These are phyloP conservation scores for Thraustotheca clavata DNA, from an alignment of 352 stramenopile species.

Conservation along the genomic window DNA sequence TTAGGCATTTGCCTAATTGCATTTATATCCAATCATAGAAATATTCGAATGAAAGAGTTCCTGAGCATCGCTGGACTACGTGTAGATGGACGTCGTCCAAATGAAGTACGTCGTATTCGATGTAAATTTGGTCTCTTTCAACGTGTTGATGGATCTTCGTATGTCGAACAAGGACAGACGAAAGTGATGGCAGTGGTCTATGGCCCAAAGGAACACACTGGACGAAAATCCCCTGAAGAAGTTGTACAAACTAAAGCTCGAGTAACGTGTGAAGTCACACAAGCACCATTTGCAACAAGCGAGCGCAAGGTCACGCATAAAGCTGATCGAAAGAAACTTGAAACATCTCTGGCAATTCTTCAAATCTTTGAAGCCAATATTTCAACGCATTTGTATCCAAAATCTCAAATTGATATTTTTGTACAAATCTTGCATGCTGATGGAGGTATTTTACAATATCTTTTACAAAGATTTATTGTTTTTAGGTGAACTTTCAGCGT, in stretches of 20 bases:
- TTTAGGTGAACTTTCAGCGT: slow-evolving; percentile 58
- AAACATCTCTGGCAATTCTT: slow-evolving; percentile 84
- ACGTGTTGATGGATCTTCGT: slow-evolving; percentile 79
- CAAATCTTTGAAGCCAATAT: slow-evolving; percentile 89
- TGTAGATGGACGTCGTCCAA: slow-evolving; percentile 68
- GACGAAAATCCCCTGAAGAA: slow-evolving; percentile 28
- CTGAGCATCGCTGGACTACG: slow-evolving; percentile 78
- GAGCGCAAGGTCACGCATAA: slow-evolving; percentile 69
- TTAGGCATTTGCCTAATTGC: slow-evolving; percentile 1
- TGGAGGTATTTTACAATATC: slow-evolving; percentile 36
- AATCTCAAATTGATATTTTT: slow-evolving; percentile 90
- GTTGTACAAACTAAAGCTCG: slow-evolving; percentile 51
- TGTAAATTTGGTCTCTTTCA: slow-evolving; percentile 78
- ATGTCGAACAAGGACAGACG: slow-evolving; percentile 85
- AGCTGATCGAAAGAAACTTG: slow-evolving; percentile 78
- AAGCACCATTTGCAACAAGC: slow-evolving; percentile 80
- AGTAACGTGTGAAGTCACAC: slow-evolving; percentile 81
- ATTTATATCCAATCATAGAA: slow-evolving; percentile 15
- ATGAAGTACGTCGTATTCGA: slow-evolving; percentile 78
- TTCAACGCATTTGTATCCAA: slow-evolving; percentile 85
- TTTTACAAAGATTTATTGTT: slow-evolving; percentile 25
- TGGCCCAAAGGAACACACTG: slow-evolving; percentile 65
- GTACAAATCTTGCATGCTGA: slow-evolving; percentile 88
- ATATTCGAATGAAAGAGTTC: slow-evolving; percentile 36
- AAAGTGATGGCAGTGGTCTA: slow-evolving; percentile 86